Base-by-base conservation (phyloP, 208 protist genomes). In the Tritrichomonas foetus region DNA sequence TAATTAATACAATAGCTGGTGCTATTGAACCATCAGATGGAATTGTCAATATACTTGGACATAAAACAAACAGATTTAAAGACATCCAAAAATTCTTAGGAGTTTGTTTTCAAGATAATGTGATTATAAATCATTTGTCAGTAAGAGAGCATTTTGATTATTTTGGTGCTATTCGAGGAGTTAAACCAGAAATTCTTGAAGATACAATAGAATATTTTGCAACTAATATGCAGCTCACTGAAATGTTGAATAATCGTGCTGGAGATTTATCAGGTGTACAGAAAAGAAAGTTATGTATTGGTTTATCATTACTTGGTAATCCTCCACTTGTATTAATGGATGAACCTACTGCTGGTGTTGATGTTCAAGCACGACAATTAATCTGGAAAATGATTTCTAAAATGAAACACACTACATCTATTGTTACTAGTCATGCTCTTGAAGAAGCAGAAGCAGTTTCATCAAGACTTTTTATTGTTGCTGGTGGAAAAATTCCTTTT, bases 371-470 rank as follows among this genome's bases (percentile, higher is more conserved):
- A 16, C 9, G 75, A 30, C 39, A 89, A 5, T 33, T n/a, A 72
- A n/a, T 72, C 3, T 72, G 64, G 64, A 89, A 89, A 49, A 49
- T 49, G 33, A 57, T 89, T 5, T 47, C 39, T 25, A 57, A 20
- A 14, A 9, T 49, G 8, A 89, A 89, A 20, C 33, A 50, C 11
- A 25, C 39, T 5, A 72, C 89, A 39, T 47, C 44, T 1, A 49
- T 93, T 44, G 20, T 93, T 16, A 93, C 50, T 33, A 69, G n/a
- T 74, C 80, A 92, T 33, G 8, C 47, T 16, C 22, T 92, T 22
- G 80, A 92, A 61, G 80, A 92, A 92, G 44, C 25, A 41, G 80
- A 92, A 64, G 80, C n/a, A n/a, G n/a, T n/a, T n/a, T n/a, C n/a
- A n/a, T n/a, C n/a, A n/a, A n/a, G n/a, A n/a, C n/a, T n/a, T n/a